Evolutionary conservation across 2,329 filamentous ascomycete species (phyloP).

Genomic region (Chrysoporthe austroafricana): DNA sequence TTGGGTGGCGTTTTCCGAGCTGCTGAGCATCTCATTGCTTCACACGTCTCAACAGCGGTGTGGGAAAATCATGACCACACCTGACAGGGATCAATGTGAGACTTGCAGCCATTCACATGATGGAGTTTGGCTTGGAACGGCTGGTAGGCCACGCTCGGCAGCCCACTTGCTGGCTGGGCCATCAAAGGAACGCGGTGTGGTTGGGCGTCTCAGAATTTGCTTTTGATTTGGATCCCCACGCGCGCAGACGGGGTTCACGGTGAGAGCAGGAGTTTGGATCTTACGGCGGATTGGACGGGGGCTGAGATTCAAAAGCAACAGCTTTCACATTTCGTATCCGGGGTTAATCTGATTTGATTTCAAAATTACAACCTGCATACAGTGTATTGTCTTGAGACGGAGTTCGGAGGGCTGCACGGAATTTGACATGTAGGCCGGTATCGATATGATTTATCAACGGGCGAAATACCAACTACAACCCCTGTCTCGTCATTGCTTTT

Average conservation of each 20-base stretch:
- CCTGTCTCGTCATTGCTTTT: no score
- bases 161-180: constrained; percentile 18
- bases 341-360: not conserved
- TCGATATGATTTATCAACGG: no score
- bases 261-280: not conserved
- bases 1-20: not conserved
- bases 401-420: not conserved
- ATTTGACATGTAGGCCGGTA: not conserved
- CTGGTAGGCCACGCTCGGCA: constrained; percentile 23
- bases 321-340: not conserved
- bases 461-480: no score
- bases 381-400: not conserved
- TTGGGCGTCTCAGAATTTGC: constrained; percentile 7
- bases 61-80: constrained; percentile 17
- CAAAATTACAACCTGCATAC: no score
- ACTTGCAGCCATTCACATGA: constrained; percentile 13
- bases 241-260: not conserved
- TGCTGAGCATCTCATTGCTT: not conserved
- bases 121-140: constrained; percentile 6
- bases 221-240: constrained; percentile 5
- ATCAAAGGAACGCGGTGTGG: constrained; percentile 5
- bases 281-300: constrained; percentile 5
- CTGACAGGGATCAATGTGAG: not conserved
- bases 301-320: not conserved
- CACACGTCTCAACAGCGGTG: constrained; percentile 10